Evolutionary conservation across 2,329 filamentous ascomycete species (phyloP), one percentile per base, ranked within the genome.

Genomic region (Trichoderma brevicompactum): DNA sequence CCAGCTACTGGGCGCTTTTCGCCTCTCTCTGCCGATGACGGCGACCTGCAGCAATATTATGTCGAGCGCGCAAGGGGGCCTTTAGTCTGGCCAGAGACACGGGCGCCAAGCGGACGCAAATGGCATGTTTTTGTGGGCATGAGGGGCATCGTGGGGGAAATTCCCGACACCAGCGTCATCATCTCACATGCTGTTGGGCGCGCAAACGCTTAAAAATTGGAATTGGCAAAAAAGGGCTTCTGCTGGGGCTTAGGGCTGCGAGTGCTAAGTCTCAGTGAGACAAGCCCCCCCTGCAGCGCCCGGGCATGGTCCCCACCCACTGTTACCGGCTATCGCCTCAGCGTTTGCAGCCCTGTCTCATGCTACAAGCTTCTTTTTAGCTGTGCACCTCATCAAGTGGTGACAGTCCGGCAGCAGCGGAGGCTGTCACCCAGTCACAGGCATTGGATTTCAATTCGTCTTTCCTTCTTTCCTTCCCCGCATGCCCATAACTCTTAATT

Each of bases 121-220:
- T 59, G 63, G 54, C 34, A 44, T 61, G 23, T 61, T 62, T 59
- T 64, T 66, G 64, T 64, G 65, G 65, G 53, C 58, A 52, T 64
- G 64, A 66, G 64, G 64, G 64, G 64, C 60, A 66, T 64, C 65
- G 59, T 64, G 65, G 59, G 65, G 65, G 62, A 63, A 64, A 53
- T 38, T 23, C 55, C 46, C 58, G 62, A 65, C 54, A n/a, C 50
- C 40, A 65, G 58, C 65, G 65, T 67, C 65, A 67, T 67, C 46
- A 48, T 49, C 61, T 64, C 56, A 64, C 54, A 59, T 60, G 46
- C 48, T 65, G 61, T 43, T 48, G 49, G 54, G 32, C 50, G 59
- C 49, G 54, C 64, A 44, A 55, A 55, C 64, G 64, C 56, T 58
- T 46, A 41, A 65, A 62, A 61, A 54, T 46, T 63, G 65, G 65